phyloP scores from a whole-genome alignment of 441 rosid species.

The Aleurites moluccanus region DNA sequence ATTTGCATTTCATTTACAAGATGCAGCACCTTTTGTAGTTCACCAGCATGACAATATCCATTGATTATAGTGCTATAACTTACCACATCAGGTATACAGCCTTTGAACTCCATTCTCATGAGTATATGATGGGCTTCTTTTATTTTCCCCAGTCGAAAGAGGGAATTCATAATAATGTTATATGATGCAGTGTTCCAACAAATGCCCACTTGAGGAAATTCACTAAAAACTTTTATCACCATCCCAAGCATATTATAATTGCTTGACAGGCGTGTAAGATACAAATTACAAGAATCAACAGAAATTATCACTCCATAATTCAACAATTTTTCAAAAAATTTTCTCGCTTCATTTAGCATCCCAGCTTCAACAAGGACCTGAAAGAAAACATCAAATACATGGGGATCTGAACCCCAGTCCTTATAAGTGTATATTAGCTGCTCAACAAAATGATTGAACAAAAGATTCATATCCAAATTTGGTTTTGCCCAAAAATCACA shows the following conservation, averaged over 20 bases:
- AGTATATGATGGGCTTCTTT: constrained; percentile 78
- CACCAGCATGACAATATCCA: constrained; percentile 67
- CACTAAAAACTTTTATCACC: constrained; percentile 43
- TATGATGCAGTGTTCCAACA: constrained; percentile 72
- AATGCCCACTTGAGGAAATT: constrained; percentile 59
- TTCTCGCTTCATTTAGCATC: constrained; percentile 67
- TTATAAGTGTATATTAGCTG: constrained; percentile 71
- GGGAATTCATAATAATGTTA: constrained; percentile 63
- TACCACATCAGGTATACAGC: constrained; percentile 73
- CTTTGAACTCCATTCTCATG: constrained; percentile 63
- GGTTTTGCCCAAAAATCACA: constrained; percentile 63
- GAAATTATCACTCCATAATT: constrained; percentile 77
- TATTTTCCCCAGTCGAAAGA: constrained; percentile 55
- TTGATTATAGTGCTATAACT: constrained; percentile 75
- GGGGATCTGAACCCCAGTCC: constrained; percentile 87
- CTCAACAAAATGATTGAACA: constrained; percentile 55
- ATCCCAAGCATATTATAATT: constrained; percentile 33
- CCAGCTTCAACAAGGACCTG: constrained; percentile 71
- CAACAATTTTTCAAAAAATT: constrained; percentile 67
- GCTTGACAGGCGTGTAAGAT: constrained; percentile 56
- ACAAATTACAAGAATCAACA: constrained; percentile 72
- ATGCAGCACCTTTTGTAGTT: constrained; percentile 45
- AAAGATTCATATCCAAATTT: constrained; percentile 47
- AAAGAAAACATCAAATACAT: constrained; percentile 76
- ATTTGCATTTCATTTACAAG: constrained; percentile 69